phyloP scores from a whole-genome alignment of 2,329 filamentous ascomycete species.

The Penicillium sumatraense region DNA sequence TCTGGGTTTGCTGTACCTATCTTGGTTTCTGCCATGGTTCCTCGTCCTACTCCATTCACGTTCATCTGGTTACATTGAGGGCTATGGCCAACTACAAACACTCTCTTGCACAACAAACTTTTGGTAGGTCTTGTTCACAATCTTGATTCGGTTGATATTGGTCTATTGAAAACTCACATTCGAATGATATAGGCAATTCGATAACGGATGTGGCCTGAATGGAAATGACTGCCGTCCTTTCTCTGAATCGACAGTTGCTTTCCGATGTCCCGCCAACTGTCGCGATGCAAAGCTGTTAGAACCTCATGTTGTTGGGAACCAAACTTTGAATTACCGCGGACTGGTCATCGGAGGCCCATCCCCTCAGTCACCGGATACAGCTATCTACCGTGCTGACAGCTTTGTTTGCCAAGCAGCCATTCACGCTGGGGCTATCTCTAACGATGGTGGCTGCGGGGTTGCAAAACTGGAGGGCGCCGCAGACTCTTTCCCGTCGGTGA shows the following conservation, averaged over 20 bases:
- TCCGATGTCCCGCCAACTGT: slow-evolving; percentile 62
- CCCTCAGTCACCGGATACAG: slow-evolving; percentile 41
- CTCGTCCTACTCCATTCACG: slow-evolving; percentile 51
- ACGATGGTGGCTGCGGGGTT: slow-evolving; percentile 81
- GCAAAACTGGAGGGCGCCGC: slow-evolving; percentile 73
- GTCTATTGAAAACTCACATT: slow-evolving; percentile 4
- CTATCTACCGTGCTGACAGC: slow-evolving; percentile 84
- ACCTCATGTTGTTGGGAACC: slow-evolving; percentile 56
- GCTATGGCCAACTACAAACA: slow-evolving; percentile 51
- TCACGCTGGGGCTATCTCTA: slow-evolving; percentile 77
- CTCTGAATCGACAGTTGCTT: slow-evolving; percentile 55
- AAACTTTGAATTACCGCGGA: slow-evolving; percentile 56
- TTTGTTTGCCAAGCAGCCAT: slow-evolving; percentile 86
- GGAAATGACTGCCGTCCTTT: slow-evolving; percentile 62
- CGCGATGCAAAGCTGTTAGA: slow-evolving; percentile 52
- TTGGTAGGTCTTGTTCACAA: slow-evolving; percentile 39
- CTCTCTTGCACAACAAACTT: slow-evolving; percentile 53
- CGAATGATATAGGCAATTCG: slow-evolving; percentile 38
- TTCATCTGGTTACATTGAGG: slow-evolving; percentile 53
- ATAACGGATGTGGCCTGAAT: slow-evolving; percentile 57
- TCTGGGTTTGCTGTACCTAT: slow-evolving; percentile 48
- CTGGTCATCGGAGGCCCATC: slow-evolving; percentile 58
- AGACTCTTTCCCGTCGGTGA: slow-evolving; percentile 65
- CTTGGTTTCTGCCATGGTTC: slow-evolving; percentile 54
- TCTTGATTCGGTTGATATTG: neutral